Conservation (phyloP, 495 filamentous ascomycete genomes). For the Aspergillus haitiensis region DNA sequence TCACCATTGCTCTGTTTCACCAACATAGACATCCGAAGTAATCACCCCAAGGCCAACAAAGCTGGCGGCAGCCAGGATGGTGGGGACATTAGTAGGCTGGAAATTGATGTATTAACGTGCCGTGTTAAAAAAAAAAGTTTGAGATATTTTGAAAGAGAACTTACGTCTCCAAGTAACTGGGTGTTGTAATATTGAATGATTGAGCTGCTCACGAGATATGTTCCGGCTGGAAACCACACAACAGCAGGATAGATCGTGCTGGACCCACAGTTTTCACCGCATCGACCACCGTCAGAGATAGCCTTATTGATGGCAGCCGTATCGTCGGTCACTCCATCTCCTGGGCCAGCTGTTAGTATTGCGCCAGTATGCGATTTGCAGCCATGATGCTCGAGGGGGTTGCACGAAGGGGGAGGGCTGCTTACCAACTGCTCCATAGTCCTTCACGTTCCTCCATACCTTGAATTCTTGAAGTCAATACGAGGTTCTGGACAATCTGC, state of each 20-base stretch:
- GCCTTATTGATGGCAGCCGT: constrained; percentile 55
- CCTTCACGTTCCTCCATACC: too few species aligned
- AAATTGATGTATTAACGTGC: too few species aligned
- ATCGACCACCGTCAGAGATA: constrained; percentile 47
- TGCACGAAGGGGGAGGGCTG: too few species aligned
- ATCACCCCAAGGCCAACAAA: constrained; percentile 61
- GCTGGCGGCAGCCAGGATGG: constrained; percentile 56
- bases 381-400: too few species aligned
- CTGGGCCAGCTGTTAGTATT: too few species aligned
- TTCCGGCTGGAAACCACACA: constrained; percentile 61
- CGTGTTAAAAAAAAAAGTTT: too few species aligned
- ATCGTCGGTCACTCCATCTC: constrained; percentile 54
- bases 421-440: too few species aligned
- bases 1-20: constrained; percentile 59
- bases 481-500: too few species aligned
- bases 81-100: constrained; percentile 35
- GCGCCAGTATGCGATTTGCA: too few species aligned
- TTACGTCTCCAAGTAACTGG: constrained; percentile 56
- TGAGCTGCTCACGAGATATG: constrained; percentile 60
- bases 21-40: constrained; percentile 71
- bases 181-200: constrained; percentile 68
- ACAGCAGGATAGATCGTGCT: constrained; percentile 49
- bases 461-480: too few species aligned
- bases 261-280: constrained; percentile 52
- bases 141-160: too few species aligned